phyloP scores from a whole-genome alignment of 176 grass and related monocot genomes.

The Neostapfia colusana region DNA sequence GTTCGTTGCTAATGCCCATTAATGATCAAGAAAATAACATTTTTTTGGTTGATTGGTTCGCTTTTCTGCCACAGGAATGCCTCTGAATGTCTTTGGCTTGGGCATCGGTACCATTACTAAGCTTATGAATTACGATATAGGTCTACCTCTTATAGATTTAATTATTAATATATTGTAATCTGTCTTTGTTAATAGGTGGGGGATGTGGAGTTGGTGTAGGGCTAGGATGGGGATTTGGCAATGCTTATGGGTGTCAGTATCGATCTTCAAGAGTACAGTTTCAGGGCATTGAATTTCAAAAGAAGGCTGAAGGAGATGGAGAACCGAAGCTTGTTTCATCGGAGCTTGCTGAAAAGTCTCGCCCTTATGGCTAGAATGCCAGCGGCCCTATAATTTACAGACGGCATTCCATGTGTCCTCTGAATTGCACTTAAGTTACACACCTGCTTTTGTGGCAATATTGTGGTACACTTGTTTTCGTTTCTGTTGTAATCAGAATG shows the following conservation, averaged over 20 bases:
- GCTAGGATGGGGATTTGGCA: conserved; percentile 91
- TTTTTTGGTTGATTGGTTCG: conserved; percentile 2
- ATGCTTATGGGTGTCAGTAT: conserved; percentile 85
- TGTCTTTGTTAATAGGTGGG: conserved; percentile 58
- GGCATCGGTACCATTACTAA: conserved; percentile 73
- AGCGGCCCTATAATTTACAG: neutral
- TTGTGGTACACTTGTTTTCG: conserved; percentile 20
- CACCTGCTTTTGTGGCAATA: conserved; percentile 23
- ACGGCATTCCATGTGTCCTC: neutral
- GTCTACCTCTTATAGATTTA: conserved; percentile 1
- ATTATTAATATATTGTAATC: conserved; percentile 18
- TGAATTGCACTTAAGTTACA: conserved; percentile 30
- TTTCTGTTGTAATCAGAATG: conserved; percentile 38
- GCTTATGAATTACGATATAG: conserved; percentile 14
- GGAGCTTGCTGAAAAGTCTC: conserved; percentile 51
- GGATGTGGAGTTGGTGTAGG: conserved; percentile 85
- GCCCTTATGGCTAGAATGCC: conserved; percentile 47
- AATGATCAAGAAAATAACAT: conserved; percentile 18
- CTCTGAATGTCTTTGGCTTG: conserved; percentile 75
- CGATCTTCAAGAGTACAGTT: conserved; percentile 82
- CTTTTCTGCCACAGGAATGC: conserved; percentile 78
- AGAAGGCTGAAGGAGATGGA: conserved; percentile 52
- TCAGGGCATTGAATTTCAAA: conserved; percentile 80
- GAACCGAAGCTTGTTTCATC: conserved; percentile 26
- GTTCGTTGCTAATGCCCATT: neutral